phyloP scores from a whole-genome alignment of 2,329 filamentous ascomycete genomes.

The Colletotrichum sojae region DNA sequence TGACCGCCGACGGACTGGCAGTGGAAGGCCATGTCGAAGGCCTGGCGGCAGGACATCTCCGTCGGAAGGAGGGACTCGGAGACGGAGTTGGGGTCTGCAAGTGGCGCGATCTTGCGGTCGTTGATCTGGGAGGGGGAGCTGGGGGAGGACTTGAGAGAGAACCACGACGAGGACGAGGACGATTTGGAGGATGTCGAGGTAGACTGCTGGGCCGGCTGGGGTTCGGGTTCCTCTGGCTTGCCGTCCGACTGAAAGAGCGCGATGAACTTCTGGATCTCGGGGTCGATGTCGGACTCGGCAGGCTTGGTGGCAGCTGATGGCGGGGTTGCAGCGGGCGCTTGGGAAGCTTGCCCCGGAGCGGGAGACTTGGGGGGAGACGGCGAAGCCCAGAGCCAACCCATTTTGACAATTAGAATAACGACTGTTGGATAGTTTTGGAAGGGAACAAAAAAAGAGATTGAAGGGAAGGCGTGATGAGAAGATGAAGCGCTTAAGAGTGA shows the following conservation, averaged over 20 bases:
- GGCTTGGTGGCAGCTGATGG: constrained; percentile 40
- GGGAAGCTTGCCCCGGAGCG: constrained; percentile 43
- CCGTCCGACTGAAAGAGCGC: constrained; percentile 58
- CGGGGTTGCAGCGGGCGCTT: constrained; percentile 43
- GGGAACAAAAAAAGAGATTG: too few species aligned
- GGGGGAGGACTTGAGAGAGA: constrained; percentile 51
- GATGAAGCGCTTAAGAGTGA: constrained; percentile 21
- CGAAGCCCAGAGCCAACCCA: constrained; percentile 75
- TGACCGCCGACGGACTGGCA: constrained; percentile 94
- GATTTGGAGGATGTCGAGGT: constrained; percentile 38
- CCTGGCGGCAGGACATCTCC: constrained; percentile 88
- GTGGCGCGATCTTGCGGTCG: constrained; percentile 41
- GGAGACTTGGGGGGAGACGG: constrained; percentile 51
- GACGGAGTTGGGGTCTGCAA: constrained; percentile 59
- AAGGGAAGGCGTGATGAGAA: neutral
- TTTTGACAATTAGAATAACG: constrained; percentile 49
- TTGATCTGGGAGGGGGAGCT: constrained; percentile 39
- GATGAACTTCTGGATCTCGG: constrained; percentile 69
- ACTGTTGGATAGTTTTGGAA: neutral
- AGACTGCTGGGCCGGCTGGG: constrained; percentile 41
- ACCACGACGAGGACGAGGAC: constrained; percentile 48
- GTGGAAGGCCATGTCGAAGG: constrained; percentile 95
- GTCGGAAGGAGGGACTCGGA: constrained; percentile 82
- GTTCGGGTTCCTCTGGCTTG: constrained; percentile 44
- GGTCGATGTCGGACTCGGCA: constrained; percentile 52